Conservation (phyloP, 1,284 basidiomycete species). For the Papiliotrema terrestris region DNA sequence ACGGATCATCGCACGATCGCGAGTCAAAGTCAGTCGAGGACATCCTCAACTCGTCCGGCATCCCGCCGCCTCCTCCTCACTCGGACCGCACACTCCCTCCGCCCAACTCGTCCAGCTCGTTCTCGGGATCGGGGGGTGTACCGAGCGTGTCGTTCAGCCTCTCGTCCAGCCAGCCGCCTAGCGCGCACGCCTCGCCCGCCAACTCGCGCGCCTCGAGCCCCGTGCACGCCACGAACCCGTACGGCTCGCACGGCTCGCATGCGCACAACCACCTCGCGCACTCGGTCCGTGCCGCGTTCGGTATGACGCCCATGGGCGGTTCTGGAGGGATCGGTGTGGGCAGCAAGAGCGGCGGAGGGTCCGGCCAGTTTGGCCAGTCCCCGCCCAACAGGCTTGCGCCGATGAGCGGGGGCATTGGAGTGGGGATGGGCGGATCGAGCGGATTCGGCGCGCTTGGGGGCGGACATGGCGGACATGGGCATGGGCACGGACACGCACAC, state of each 20-base stretch:
- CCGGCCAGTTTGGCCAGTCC: constrained; percentile 1
- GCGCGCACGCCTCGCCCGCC: constrained; percentile 36
- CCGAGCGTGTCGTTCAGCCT: constrained; percentile 32
- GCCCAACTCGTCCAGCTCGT: constrained; percentile 34
- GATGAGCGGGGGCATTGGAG: constrained; percentile 6
- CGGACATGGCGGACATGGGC: constrained; percentile 13
- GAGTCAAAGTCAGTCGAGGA: constrained; percentile 46
- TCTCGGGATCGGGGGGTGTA: constrained; percentile 30
- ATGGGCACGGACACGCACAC: constrained; percentile 6
- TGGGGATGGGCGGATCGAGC: not conserved
- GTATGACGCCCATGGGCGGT: constrained; percentile 75
- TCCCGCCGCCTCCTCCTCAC: constrained; percentile 40
- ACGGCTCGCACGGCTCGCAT: not conserved
- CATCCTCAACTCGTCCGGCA: constrained; percentile 46
- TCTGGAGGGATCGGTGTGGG: constrained; percentile 3
- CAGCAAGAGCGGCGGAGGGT: not conserved
- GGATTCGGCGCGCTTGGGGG: not conserved
- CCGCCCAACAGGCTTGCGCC: constrained; percentile 35
- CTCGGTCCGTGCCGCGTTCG: constrained; percentile 74
- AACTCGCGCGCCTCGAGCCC: constrained; percentile 43
- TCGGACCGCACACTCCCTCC: constrained; percentile 43
- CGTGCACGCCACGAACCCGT: constrained; percentile 22
- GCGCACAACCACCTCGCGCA: constrained; percentile 47
- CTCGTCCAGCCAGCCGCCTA: constrained; percentile 8
- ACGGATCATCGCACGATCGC: constrained; percentile 5